phyloP scores from a whole-genome alignment of 2,329 filamentous ascomycete genomes.

The Dactylellina leptospora region DNA sequence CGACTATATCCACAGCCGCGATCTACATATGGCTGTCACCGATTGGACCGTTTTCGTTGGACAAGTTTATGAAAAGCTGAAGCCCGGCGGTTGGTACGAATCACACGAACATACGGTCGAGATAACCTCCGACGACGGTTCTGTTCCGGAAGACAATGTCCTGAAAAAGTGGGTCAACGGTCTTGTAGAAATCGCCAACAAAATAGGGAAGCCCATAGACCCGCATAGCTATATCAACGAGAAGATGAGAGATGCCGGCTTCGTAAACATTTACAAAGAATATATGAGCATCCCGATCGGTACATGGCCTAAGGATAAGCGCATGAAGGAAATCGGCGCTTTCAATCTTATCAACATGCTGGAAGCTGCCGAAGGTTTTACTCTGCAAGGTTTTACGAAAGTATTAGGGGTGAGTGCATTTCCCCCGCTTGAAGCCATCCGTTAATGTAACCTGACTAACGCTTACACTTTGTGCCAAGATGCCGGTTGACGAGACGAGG shows the following conservation, averaged over 20 bases:
- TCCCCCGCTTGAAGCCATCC: too few relatives aligned
- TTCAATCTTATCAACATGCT: slow-evolving; percentile 56
- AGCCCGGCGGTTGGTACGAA: slow-evolving; percentile 65
- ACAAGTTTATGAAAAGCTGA: slow-evolving; percentile 62
- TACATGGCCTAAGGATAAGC: slow-evolving; percentile 62
- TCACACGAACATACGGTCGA: slow-evolving; percentile 55
- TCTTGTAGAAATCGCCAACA: slow-evolving; percentile 21
- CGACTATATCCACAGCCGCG: slow-evolving; percentile 57
- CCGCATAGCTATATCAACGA: slow-evolving; percentile 56
- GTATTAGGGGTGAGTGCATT: slow-evolving; percentile 29
- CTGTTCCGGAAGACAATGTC: slow-evolving; percentile 40
- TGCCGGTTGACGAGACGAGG: background rate
- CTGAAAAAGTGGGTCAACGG: slow-evolving; percentile 40
- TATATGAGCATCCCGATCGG: slow-evolving; percentile 58
- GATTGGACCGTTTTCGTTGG: slow-evolving; percentile 68
- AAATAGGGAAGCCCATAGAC: slow-evolving; percentile 29
- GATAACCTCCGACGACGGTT: slow-evolving; percentile 53
- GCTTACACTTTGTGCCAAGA: too few relatives aligned
- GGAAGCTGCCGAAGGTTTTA: slow-evolving; percentile 47
- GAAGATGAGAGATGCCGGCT: slow-evolving; percentile 58
- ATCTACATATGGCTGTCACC: slow-evolving; percentile 68
- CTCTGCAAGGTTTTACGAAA: slow-evolving; percentile 20
- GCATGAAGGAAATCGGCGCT: slow-evolving; percentile 65
- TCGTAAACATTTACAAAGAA: slow-evolving; percentile 58
- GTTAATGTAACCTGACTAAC: too few relatives aligned